These are phyloP conservation scores for Phytophthora sp. DNA, from an alignment of 352 stramenopile species.

Conservation along the genomic window DNA sequence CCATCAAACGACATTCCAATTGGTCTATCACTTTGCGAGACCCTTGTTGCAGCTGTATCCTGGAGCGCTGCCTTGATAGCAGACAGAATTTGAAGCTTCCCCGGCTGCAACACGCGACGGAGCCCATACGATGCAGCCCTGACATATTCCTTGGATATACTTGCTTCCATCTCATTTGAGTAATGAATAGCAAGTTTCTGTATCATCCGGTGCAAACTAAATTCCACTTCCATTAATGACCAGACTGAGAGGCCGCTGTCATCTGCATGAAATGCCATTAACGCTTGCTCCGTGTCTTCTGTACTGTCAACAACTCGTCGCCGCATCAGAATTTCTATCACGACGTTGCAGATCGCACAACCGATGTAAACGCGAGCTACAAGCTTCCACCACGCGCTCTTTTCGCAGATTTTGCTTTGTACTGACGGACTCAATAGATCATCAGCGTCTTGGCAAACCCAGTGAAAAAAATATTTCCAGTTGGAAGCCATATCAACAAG, in stretches of 20 bases:
- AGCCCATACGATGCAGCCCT: constrained; percentile 38
- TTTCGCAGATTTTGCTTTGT: constrained; percentile 13
- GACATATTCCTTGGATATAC: constrained; percentile 46
- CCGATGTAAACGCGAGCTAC: constrained; percentile 52
- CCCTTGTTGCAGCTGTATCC: not conserved
- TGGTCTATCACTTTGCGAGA: not conserved
- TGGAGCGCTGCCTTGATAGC: constrained; percentile 18
- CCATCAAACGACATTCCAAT: constrained; percentile 46
- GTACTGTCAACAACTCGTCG: not conserved
- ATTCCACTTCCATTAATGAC: constrained; percentile 61
- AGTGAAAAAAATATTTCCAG: constrained; percentile 61
- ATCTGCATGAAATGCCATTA: not conserved
- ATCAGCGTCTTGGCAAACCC: constrained; percentile 49
- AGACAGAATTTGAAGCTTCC: constrained; percentile 25
- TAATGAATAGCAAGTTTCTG: constrained; percentile 40
- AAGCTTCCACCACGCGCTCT: constrained; percentile 46
- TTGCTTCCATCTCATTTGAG: constrained; percentile 32
- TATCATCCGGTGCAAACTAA: constrained; percentile 57
- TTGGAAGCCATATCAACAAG: constrained; percentile 53
- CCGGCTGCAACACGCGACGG: constrained; percentile 39
- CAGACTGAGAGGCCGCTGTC: constrained; percentile 40
- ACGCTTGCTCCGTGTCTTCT: not conserved
- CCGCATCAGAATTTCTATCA: constrained; percentile 40
- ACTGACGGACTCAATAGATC: constrained; percentile 19
- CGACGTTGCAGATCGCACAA: constrained; percentile 56